Percentiles rank a stretch among this genome's conserved stretches.
Evolutionary conservation across 73 alveolate genomes (phyloP).

Genomic region (Paramecium octaurelia): DNA sequence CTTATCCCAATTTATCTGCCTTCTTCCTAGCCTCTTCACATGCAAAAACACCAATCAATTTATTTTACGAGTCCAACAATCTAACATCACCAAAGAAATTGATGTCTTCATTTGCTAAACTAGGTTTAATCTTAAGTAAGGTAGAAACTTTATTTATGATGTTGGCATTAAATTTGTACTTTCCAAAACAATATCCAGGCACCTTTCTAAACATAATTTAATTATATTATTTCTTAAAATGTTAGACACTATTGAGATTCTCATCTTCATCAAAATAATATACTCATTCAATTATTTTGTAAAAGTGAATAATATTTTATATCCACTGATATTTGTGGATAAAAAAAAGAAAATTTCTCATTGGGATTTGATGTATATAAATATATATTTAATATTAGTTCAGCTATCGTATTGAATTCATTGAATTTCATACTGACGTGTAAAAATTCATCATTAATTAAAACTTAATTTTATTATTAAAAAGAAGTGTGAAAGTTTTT

Average conservation of each 20-base stretch:
- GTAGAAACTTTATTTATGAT: background rate
- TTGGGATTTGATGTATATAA: background rate
- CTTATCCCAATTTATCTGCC: background rate
- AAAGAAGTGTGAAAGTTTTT: background rate
- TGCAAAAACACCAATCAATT: slow-evolving; percentile 38
- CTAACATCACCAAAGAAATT: slow-evolving; percentile 25
- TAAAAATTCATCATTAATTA: background rate
- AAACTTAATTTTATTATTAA: background rate
- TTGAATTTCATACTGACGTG: background rate
- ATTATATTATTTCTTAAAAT: background rate
- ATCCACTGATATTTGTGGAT: background rate
- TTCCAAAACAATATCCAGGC: background rate
- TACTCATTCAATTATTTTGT: background rate
- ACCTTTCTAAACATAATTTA: background rate
- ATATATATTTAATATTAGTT: background rate
- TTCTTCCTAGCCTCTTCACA: slow-evolving; percentile 35
- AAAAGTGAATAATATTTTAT: background rate
- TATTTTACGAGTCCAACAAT: slow-evolving; percentile 10
- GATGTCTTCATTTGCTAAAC: slow-evolving; percentile 10
- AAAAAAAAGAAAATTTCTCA: background rate
- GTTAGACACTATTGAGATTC: background rate
- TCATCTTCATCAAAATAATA: background rate
- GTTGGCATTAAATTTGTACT: background rate
- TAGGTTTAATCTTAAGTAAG: background rate
- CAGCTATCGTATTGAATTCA: background rate